Conservation (phyloP, 2,329 filamentous ascomycete genomes). For the Colletotrichum simmondsii region DNA sequence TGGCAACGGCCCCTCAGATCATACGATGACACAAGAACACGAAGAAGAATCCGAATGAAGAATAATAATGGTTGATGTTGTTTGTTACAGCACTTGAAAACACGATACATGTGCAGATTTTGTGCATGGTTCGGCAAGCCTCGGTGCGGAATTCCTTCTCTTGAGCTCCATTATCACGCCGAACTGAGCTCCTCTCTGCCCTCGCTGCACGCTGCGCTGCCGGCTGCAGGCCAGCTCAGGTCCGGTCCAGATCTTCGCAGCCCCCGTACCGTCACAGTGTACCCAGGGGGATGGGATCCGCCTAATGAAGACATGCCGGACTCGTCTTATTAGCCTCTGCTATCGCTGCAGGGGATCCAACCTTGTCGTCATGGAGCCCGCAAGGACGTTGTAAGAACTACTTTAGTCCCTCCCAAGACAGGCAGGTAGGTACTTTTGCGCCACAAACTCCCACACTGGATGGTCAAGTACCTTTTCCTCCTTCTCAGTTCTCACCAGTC, state of each 20-base stretch:
- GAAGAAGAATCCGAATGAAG: not conserved
- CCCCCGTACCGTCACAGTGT: conserved; percentile 30
- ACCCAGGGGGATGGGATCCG: conserved; percentile 36
- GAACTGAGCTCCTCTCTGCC: conserved; percentile 1
- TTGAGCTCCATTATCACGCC: not conserved
- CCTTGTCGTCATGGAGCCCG: conserved; percentile 21
- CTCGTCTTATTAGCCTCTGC: conserved; percentile 35
- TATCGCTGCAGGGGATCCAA: conserved; percentile 33
- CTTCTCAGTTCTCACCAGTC: not conserved
- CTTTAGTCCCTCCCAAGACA: conserved; percentile 18
- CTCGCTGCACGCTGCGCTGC: conserved; percentile 24
- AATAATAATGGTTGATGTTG: not conserved
- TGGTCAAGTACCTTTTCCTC: conserved; percentile 13
- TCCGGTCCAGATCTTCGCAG: conserved; percentile 34
- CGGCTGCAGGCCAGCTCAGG: conserved; percentile 22
- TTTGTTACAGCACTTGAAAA: not conserved
- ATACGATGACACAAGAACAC: not conserved
- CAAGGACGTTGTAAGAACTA: conserved; percentile 23
- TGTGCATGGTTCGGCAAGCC: conserved; percentile 19
- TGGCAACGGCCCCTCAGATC: not conserved
- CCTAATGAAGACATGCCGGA: conserved; percentile 35
- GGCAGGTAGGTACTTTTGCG: conserved; percentile 34
- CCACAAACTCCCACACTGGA: conserved; percentile 8
- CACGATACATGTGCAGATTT: conserved; percentile 10
- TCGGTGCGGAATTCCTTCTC: conserved; percentile 28